These are phyloP conservation scores for Apiospora pterosperma DNA, from an alignment of 2,329 filamentous ascomycete species.

Conservation along the genomic window DNA sequence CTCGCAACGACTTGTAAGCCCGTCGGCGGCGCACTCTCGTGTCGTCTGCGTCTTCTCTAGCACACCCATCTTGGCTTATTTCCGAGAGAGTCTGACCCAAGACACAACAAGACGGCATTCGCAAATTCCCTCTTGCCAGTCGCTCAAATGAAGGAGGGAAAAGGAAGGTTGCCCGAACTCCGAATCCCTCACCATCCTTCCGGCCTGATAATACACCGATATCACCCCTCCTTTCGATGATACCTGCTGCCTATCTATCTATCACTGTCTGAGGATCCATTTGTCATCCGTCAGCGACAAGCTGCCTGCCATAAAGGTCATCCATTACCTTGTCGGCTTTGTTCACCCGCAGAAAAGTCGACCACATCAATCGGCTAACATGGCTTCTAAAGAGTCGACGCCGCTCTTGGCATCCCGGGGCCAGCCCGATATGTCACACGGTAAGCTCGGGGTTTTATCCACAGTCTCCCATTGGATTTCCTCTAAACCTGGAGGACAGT, in stretches of 20 bases:
- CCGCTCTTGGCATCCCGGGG: not conserved
- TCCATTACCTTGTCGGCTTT: not conserved
- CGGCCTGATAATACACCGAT: not conserved
- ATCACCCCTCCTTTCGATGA: not conserved
- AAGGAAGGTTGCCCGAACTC: not conserved
- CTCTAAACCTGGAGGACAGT: not conserved
- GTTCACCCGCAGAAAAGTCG: not conserved
- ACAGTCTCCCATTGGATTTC: not conserved
- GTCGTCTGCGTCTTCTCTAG: not conserved
- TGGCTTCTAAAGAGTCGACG: conserved; percentile 3
- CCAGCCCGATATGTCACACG: not conserved
- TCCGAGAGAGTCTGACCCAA: not conserved
- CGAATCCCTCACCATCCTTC: not conserved
- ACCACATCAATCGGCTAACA: not conserved
- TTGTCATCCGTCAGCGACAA: not conserved
- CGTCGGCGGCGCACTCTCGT: not conserved
- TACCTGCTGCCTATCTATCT: not conserved
- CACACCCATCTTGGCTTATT: not conserved
- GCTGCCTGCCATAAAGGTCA: not conserved
- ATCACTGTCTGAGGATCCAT: not conserved
- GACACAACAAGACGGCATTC: not conserved
- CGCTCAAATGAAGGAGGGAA: not conserved
- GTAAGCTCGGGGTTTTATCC: conserved; percentile 1
- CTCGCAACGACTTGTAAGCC: not conserved
- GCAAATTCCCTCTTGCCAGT: not conserved